Conservation (phyloP, 2,329 filamentous ascomycete species). For the Colletotrichum sp. region DNA sequence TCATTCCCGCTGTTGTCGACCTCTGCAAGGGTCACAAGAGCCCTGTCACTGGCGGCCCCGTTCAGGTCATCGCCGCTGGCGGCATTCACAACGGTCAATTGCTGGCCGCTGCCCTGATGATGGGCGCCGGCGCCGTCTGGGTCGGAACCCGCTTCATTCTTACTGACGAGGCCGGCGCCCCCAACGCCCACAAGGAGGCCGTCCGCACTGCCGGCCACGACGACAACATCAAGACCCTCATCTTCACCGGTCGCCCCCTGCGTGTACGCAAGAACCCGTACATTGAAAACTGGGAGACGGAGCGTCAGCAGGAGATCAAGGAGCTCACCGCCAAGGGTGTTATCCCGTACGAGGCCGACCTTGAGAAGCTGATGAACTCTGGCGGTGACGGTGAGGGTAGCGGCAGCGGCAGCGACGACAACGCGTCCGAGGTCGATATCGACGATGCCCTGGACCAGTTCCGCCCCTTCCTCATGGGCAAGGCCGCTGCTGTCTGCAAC, state of each 20-base stretch:
- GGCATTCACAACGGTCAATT: slow-evolving; percentile 93
- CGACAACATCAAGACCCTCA: slow-evolving; percentile 96
- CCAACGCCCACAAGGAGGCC: slow-evolving; percentile 92
- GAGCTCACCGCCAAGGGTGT: slow-evolving; percentile 86
- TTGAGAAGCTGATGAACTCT: slow-evolving; percentile 76
- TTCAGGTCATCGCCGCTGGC: slow-evolving; percentile 92
- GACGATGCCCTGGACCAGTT: slow-evolving; percentile 93
- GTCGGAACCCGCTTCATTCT: slow-evolving; percentile 96
- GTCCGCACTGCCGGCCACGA: slow-evolving; percentile 91
- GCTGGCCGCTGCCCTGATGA: slow-evolving; percentile 87
- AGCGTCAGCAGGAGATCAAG: slow-evolving; percentile 90
- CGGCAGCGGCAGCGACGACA: slow-evolving; percentile 70
- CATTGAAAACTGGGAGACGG: slow-evolving; percentile 95
- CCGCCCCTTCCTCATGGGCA: slow-evolving; percentile 93
- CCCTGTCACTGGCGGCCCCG: slow-evolving; percentile 83
- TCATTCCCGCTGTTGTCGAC: slow-evolving; percentile 91
- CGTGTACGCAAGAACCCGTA: slow-evolving; percentile 94
- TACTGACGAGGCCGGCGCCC: slow-evolving; percentile 91
- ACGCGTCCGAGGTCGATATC: slow-evolving; percentile 71
- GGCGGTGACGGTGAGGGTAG: slow-evolving; percentile 67
- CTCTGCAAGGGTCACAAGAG: slow-evolving; percentile 82
- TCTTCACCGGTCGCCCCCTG: slow-evolving; percentile 96
- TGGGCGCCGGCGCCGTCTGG: slow-evolving; percentile 93
- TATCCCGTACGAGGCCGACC: slow-evolving; percentile 92
- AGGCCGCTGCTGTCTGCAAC: slow-evolving; percentile 91